phyloP scores from a whole-genome alignment of 371 early-diverging fungal genomes.

The Lichtheimia ornata region DNA sequence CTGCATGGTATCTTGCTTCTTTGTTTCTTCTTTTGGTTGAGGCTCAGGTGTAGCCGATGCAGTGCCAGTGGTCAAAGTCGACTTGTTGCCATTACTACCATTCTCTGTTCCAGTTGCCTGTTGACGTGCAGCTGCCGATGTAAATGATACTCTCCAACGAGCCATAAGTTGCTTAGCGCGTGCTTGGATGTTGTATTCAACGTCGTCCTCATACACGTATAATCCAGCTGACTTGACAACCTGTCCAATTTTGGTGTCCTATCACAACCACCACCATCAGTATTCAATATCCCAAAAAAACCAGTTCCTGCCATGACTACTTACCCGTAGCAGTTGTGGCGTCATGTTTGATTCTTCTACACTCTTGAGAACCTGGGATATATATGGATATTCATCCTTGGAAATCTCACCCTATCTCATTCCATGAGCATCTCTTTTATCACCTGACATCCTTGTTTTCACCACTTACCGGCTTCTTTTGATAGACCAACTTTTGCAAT shows the following conservation, averaged over 20 bases:
- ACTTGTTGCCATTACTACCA: constrained; percentile 4
- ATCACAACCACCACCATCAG: not conserved
- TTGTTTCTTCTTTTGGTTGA: not conserved
- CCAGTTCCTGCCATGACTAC: not conserved
- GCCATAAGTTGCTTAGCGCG: constrained; percentile 44
- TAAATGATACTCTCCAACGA: constrained; percentile 30
- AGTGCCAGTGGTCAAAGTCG: not conserved
- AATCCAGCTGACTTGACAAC: constrained; percentile 47
- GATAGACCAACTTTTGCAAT: constrained; percentile 48
- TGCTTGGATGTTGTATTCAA: constrained; percentile 35
- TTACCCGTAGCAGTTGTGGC: constrained; percentile 46
- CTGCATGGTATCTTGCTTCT: constrained; percentile 10
- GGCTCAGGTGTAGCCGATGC: constrained; percentile 3
- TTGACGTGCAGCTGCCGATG: not conserved
- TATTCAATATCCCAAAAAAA: not conserved
- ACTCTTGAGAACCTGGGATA: constrained; percentile 36
- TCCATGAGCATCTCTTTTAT: not conserved
- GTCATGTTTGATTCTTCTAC: constrained; percentile 51
- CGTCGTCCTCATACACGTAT: constrained; percentile 41
- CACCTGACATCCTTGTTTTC: not conserved
- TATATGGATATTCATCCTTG: constrained; percentile 45
- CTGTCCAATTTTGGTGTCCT: constrained; percentile 57
- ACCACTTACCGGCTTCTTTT: constrained; percentile 48
- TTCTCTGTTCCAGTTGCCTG: not conserved
- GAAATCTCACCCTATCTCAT: constrained; percentile 45